Percentiles rank a stretch among this genome's conserved stretches.
Conservation (phyloP, 495 filamentous ascomycete genomes). For the Thermothielavioides terrestris region DNA sequence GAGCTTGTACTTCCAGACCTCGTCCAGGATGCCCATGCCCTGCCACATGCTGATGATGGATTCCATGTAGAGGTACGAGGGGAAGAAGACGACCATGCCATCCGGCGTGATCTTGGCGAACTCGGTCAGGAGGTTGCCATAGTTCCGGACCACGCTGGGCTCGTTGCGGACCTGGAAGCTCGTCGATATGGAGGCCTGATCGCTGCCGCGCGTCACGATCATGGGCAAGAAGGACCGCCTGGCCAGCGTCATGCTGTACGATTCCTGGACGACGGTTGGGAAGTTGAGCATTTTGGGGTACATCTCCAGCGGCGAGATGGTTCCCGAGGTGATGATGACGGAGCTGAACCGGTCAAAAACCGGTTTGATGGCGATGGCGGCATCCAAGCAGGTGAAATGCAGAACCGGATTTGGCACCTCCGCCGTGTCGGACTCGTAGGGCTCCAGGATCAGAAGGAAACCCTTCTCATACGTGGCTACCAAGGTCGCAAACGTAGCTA, state of each 20-base stretch:
- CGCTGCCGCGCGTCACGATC: constrained; percentile 91
- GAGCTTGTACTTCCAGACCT: constrained; percentile 98
- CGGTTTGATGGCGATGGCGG: constrained; percentile 95
- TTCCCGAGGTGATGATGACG: constrained; percentile 97
- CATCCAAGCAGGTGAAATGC: constrained; percentile 95
- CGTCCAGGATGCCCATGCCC: constrained; percentile 91
- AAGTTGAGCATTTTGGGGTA: constrained; percentile 99
- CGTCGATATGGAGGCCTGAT: constrained; percentile 85
- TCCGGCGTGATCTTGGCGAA: constrained; percentile 93
- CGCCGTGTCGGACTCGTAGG: constrained; percentile 90
- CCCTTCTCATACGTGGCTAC: constrained; percentile 97
- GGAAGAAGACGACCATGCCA: constrained; percentile 98
- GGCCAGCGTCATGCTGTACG: constrained; percentile 93
- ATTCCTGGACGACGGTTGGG: constrained; percentile 83
- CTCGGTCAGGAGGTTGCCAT: constrained; percentile 83
- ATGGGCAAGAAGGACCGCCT: constrained; percentile 93
- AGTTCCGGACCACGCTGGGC: constrained; percentile 88
- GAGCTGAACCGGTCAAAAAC: constrained; percentile 96
- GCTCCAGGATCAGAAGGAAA: constrained; percentile 91
- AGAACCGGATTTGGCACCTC: constrained; percentile 93
- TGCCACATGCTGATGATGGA: constrained; percentile 99
- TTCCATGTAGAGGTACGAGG: constrained; percentile 98
- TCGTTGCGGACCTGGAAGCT: constrained; percentile 93
- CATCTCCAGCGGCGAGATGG: constrained; percentile 95
- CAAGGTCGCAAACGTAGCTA: constrained; percentile 96